phyloP scores from a whole-genome alignment of 352 stramenopile genomes.

The Globisporangium takayamanum region DNA sequence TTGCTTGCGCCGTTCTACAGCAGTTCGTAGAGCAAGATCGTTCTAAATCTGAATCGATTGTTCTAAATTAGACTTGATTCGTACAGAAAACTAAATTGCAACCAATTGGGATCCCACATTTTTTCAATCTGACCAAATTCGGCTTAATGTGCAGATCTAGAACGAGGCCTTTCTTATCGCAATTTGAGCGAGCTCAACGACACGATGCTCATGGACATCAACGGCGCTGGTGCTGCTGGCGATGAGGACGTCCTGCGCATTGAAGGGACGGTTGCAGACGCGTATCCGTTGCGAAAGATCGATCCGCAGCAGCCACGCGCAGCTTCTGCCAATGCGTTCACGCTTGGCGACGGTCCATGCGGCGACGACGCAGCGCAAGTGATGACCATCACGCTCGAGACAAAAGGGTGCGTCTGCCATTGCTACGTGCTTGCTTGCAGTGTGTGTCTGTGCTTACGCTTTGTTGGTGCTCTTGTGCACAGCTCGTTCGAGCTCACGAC shows the following conservation, averaged over 20 bases:
- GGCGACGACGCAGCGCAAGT: constrained; percentile 41
- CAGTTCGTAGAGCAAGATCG: too few species aligned
- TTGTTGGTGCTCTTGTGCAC: constrained; percentile 3
- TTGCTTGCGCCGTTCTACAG: constrained; percentile 28
- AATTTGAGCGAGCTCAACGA: too few species aligned
- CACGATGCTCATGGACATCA: too few species aligned
- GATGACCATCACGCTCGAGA: constrained; percentile 44
- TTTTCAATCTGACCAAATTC: too few species aligned
- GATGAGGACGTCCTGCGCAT: constrained; percentile 17
- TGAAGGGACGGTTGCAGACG: constrained; percentile 40
- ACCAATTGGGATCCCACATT: too few species aligned
- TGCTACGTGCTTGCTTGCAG: neutral
- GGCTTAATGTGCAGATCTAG: too few species aligned
- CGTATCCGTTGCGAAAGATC: constrained; percentile 52
- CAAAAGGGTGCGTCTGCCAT: constrained; percentile 10
- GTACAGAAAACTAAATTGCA: too few species aligned
- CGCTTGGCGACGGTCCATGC: constrained; percentile 52
- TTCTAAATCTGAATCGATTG: too few species aligned
- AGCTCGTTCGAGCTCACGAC: constrained; percentile 41
- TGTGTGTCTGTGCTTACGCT: neutral
- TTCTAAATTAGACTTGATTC: too few species aligned
- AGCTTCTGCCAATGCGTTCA: constrained; percentile 26
- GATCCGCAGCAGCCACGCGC: neutral
- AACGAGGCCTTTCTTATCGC: too few species aligned
- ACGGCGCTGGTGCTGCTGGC: neutral